These are phyloP conservation scores for Amaranthus cruentus DNA, from an alignment of 148 eudicot genomes.

Conservation along the genomic window DNA sequence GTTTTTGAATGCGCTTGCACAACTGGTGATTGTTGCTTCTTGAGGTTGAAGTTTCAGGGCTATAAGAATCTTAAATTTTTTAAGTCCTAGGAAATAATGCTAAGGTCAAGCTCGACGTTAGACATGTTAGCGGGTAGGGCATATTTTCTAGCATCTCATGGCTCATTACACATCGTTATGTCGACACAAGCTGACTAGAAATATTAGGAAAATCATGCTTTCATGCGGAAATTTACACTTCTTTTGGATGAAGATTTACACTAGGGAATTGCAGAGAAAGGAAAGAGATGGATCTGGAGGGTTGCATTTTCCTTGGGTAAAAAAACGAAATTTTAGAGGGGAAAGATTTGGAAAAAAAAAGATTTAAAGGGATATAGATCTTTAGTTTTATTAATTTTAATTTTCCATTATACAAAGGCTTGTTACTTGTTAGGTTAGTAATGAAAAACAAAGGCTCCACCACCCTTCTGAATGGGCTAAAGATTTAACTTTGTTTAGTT, in stretches of 20 bases:
- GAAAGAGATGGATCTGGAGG: no score
- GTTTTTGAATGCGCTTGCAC: constrained; percentile 6
- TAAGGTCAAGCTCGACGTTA: background rate
- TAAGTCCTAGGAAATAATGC: background rate
- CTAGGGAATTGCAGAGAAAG: no score
- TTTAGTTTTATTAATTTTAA: no score
- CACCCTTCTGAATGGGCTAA: background rate
- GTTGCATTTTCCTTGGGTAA: no score
- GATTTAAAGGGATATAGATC: no score
- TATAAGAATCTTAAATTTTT: background rate
- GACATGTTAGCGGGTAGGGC: background rate
- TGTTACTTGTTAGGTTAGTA: background rate
- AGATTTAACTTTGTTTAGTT: no score
- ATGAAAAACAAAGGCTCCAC: background rate
- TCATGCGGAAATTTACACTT: no score
- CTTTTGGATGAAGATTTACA: no score
- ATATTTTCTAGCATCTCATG: background rate
- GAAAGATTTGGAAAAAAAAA: no score
- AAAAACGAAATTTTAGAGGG: no score
- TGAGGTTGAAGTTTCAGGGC: background rate
- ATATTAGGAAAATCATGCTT: background rate
- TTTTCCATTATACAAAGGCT: no score
- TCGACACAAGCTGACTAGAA: background rate
- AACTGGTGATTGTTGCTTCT: background rate
- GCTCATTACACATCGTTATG: background rate